Percentiles rank a stretch among this genome's conserved stretches.
These are phyloP conservation scores for Leccinellum albellum DNA, from an alignment of 768 basidiomycete species.

Conservation along the genomic window DNA sequence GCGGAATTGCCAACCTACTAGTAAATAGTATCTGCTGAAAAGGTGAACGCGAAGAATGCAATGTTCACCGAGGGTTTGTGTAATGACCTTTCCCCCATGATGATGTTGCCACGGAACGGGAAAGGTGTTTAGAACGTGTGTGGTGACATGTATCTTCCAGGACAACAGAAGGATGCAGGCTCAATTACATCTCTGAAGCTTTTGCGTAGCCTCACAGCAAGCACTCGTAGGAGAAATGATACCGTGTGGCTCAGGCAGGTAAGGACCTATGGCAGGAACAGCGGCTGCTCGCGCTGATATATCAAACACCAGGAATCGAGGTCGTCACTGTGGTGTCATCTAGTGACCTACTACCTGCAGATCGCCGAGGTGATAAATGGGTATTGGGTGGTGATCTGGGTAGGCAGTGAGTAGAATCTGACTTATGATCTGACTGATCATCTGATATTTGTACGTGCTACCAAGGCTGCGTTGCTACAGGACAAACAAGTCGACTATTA, in stretches of 20 bases:
- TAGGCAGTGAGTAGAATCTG: too few relatives aligned
- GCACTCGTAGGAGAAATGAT: neutral
- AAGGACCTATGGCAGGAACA: neutral
- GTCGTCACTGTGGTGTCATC: neutral
- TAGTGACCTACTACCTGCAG: neutral
- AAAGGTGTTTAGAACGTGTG: neutral
- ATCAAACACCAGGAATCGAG: neutral
- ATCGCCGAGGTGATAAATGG: neutral
- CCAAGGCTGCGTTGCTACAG: slow-evolving; percentile 10
- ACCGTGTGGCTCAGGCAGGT: neutral
- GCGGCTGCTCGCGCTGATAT: neutral
- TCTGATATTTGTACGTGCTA: neutral
- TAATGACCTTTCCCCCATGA: neutral
- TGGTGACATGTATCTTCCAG: neutral
- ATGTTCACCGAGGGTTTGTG: neutral
- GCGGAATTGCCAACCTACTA: neutral
- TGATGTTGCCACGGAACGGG: neutral
- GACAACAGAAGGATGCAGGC: slow-evolving; percentile 8
- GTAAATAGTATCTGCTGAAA: neutral
- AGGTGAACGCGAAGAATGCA: neutral
- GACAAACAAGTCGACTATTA: slow-evolving; percentile 11
- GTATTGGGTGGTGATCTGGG: neutral
- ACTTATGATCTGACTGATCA: neutral
- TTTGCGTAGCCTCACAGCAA: neutral
- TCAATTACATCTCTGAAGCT: slow-evolving; percentile 33